Conservation (phyloP, 2,329 filamentous ascomycete genomes). For the Endothia cerciana region DNA sequence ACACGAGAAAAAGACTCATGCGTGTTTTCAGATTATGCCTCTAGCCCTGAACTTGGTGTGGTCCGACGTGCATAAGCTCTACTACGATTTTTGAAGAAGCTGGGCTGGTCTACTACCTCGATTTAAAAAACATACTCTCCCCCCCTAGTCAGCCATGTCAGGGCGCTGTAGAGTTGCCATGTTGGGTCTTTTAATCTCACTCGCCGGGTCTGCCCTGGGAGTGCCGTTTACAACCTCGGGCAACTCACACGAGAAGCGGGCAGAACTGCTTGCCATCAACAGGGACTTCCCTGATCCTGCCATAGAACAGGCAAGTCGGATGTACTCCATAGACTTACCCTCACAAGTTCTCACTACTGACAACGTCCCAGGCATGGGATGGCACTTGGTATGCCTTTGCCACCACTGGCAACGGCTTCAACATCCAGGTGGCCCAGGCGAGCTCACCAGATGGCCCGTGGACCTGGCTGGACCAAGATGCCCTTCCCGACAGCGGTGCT, state of each 20-base stretch:
- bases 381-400: constrained; percentile 61
- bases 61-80: neutral
- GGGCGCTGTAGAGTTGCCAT: constrained; percentile 7
- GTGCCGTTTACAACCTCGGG: constrained; percentile 3
- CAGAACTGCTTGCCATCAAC: constrained; percentile 22
- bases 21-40: neutral
- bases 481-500: constrained; percentile 52
- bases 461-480: constrained; percentile 53
- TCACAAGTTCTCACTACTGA: neutral
- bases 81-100: neutral
- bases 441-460: constrained; percentile 52
- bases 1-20: neutral
- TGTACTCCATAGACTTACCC: no score
- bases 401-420: constrained; percentile 49
- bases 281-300: constrained; percentile 59
- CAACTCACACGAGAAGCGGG: constrained; percentile 19
- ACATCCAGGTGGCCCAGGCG: constrained; percentile 59
- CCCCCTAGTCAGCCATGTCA: constrained; percentile 10
- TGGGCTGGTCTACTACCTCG: neutral
- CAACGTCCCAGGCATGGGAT: constrained; percentile 40
- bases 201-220: constrained; percentile 13
- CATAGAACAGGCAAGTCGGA: constrained; percentile 46
- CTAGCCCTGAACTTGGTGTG: neutral
- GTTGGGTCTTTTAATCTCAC: constrained; percentile 21
- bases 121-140: neutral